Base-by-base conservation (phyloP, 2,329 filamentous ascomycete genomes). In the Pseudogymnoascus sp. region DNA sequence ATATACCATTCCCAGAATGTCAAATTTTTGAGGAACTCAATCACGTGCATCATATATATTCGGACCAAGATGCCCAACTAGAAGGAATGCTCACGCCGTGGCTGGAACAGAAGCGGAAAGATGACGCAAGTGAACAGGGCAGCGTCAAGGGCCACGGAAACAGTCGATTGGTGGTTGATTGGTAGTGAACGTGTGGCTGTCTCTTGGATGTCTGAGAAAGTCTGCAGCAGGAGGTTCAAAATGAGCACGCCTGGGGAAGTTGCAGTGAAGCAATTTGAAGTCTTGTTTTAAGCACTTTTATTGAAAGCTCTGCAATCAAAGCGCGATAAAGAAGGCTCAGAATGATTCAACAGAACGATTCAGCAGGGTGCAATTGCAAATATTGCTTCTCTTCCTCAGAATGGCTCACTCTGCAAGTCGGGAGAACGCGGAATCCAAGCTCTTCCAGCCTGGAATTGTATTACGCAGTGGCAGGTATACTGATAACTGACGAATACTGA, bases 1-100 rank as follows among this genome's bases (percentile, higher is more conserved):
- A 63, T 62, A 60, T 38, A 23, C 33, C 33, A 60, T n/a, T 64
- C 47, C 44, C 47, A 57, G 38, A 60, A 38, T 40, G 61, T 19
- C 38, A 63, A 42, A 61, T 50, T 60, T 62, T 31, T 42, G 59
- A 59, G 36, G 62, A 62, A 31, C 23, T 33, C 62, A n/a, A 21
- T 53, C 44, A 59, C 28, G 38, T 38, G 50, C 33, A 35, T 63
- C 17, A 59, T 31, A 63, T 59, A 36, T 13, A 28, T 28, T 23
- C n/a, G 26, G 62, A 26, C 7, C 19, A 23, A 47, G 19, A 47
- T 23, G 21, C 42, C 42, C 42, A 47, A 47, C 23, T 47, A 23
- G 42, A 47, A 47, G 10, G 9, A 47, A 47, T 47, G 42, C 11
- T 13, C 42, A 47, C 19, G 42, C 19, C 42, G 10, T 47, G 19